Percentiles rank a stretch among this genome's conserved stretches.
These are phyloP conservation scores for Pyrus hybrid DNA, from an alignment of 331 rosid genomes.

Conservation along the genomic window DNA sequence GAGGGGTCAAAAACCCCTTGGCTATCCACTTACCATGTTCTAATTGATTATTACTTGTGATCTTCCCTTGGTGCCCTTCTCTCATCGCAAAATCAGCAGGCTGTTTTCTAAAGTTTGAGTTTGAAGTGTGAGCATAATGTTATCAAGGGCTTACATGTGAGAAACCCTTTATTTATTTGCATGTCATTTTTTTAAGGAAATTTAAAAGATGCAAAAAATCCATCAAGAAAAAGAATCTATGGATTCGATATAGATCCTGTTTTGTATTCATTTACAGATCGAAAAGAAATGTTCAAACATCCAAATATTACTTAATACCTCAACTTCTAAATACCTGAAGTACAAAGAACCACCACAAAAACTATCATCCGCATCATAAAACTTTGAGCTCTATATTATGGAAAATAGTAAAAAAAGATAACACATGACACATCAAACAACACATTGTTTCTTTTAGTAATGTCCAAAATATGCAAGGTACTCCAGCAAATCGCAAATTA, in stretches of 20 bases:
- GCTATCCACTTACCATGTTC: not conserved
- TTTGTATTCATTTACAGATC: not conserved
- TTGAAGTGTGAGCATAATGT: not conserved
- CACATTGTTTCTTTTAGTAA: not conserved
- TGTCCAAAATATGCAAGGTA: not conserved
- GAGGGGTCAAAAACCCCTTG: not conserved
- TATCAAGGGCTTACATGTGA: not conserved
- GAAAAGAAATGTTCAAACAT: not conserved
- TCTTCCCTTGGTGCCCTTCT: not conserved
- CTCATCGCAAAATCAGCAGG: not conserved
- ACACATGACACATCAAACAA: not conserved
- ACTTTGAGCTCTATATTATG: not conserved
- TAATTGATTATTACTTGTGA: not conserved
- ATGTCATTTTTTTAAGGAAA: not conserved
- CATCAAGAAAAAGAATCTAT: not conserved
- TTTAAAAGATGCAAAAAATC: not conserved
- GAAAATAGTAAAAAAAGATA: not conserved
- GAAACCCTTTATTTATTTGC: not conserved
- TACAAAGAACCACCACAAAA: not conserved
- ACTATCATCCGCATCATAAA: not conserved
- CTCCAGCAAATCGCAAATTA: not conserved
- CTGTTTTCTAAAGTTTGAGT: not conserved
- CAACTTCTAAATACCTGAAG: not conserved
- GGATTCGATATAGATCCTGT: not conserved
- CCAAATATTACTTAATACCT: not conserved